Evolutionary conservation across 2,329 filamentous ascomycete genomes (phyloP).

Genomic region (Clonostachys rhizophaga): DNA sequence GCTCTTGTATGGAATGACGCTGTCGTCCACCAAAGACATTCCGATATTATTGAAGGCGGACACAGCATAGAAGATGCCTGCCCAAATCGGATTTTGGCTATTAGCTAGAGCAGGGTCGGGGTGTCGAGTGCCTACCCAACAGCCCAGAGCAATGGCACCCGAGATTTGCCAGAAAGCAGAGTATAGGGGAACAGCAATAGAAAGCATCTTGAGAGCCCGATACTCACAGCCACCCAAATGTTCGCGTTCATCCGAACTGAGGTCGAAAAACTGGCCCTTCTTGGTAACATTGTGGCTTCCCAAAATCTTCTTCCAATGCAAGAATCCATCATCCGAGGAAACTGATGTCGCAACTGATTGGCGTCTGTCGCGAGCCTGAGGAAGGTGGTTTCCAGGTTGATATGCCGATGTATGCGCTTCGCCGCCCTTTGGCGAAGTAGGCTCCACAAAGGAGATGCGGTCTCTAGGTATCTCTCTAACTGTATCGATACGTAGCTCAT

Average conservation of each 20-base stretch:
- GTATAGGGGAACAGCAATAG: conserved; percentile 56
- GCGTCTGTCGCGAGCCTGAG: conserved; percentile 1
- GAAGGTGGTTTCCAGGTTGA: conserved; percentile 5
- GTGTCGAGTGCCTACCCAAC: conserved; percentile 46
- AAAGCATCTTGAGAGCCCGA: conserved; percentile 53
- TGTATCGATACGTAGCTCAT: background rate
- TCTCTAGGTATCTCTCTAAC: conserved; percentile 3
- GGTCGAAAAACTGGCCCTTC: conserved; percentile 50
- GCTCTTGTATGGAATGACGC: conserved; percentile 57
- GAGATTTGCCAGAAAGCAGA: conserved; percentile 55
- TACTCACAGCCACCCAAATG: conserved; percentile 61
- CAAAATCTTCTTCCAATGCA: conserved; percentile 25
- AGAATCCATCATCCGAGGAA: conserved; percentile 14
- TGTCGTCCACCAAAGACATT: conserved; percentile 62
- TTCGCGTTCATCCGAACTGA: conserved; percentile 48
- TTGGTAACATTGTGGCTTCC: conserved; percentile 33
- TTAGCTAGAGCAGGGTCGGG: conserved; percentile 44
- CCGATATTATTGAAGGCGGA: conserved; percentile 71
- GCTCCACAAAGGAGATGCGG: conserved; percentile 9
- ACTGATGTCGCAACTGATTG: conserved; percentile 11
- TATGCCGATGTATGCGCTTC: conserved; percentile 9
- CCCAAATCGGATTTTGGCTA: conserved; percentile 63
- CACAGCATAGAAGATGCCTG: conserved; percentile 62
- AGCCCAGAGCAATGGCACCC: conserved; percentile 54
- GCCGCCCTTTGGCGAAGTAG: background rate